Conservation (phyloP, 768 basidiomycete genomes). For the Cyclocybe cylindracea region DNA sequence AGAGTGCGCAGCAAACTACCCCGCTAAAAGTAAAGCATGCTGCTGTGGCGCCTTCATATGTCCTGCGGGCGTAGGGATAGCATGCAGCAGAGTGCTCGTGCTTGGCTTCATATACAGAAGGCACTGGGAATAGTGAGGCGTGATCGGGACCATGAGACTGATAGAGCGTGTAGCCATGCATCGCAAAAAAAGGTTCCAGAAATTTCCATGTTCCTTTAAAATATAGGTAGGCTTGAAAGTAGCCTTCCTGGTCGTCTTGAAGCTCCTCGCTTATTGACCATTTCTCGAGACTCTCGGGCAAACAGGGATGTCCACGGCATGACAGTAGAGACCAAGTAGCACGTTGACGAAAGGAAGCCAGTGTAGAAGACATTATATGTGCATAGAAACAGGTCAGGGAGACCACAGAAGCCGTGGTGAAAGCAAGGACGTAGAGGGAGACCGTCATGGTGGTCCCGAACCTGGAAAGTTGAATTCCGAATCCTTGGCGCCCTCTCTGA, state of each 20-base stretch:
- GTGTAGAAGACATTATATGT: neutral
- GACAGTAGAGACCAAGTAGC: neutral
- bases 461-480: no score
- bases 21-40: neutral
- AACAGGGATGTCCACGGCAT: neutral
- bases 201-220: conserved; percentile 1
- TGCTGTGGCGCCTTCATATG: neutral
- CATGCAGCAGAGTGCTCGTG: neutral
- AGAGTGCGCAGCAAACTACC: neutral
- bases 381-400: neutral
- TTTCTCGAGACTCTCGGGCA: neutral
- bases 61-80: neutral
- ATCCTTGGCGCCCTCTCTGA: no score
- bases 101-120: neutral
- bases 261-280: neutral
- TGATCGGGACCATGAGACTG: neutral
- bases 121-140: neutral
- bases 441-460: no score
- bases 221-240: neutral
- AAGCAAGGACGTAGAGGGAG: no score
- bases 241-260: neutral
- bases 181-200: conserved; percentile 10
- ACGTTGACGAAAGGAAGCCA: no score
- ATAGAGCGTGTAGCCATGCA: conserved; percentile 11
- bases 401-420: no score